A percentile compares a stretch with the other conserved stretches of the same genome.
Conservation (phyloP, 1,139 yeast genomes). For the Suhomyces coccinellae region DNA sequence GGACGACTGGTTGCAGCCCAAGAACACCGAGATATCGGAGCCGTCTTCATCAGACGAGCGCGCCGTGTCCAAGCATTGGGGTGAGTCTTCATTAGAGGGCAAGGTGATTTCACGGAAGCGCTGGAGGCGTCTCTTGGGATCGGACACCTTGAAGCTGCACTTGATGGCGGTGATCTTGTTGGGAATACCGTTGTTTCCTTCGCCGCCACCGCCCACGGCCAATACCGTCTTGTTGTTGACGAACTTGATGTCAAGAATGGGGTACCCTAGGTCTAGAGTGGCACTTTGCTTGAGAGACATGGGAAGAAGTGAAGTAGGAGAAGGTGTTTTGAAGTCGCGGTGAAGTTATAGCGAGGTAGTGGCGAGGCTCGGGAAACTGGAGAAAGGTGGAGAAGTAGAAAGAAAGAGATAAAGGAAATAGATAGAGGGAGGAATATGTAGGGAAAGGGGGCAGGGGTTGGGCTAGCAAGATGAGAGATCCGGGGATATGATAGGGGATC, state of each 20-base stretch:
- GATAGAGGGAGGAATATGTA: too few relatives aligned
- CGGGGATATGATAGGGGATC: too few relatives aligned
- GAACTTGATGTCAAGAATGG: conserved; percentile 78
- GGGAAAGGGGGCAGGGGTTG: too few relatives aligned
- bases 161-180: conserved; percentile 77
- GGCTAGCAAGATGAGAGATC: too few relatives aligned
- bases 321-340: neutral
- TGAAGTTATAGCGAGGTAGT: neutral
- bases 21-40: conserved; percentile 52
- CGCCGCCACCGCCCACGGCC: conserved; percentile 95
- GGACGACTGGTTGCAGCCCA: conserved; percentile 73
- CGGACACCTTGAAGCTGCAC: conserved; percentile 54
- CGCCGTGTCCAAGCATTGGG: conserved; percentile 65
- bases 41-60: conserved; percentile 24
- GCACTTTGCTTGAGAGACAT: conserved; percentile 42
- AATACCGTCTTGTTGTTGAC: conserved; percentile 60
- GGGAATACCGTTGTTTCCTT: conserved; percentile 83
- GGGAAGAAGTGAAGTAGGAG: conserved; percentile 4
- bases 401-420: too few relatives aligned
- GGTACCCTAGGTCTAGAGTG: conserved; percentile 66
- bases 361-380: neutral
- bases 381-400: neutral
- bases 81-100: conserved; percentile 68
- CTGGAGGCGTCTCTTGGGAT: conserved; percentile 53
- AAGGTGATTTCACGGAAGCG: conserved; percentile 63